phyloP scores from a whole-genome alignment of 352 stramenopile genomes.

The Phytophthora litchii region DNA sequence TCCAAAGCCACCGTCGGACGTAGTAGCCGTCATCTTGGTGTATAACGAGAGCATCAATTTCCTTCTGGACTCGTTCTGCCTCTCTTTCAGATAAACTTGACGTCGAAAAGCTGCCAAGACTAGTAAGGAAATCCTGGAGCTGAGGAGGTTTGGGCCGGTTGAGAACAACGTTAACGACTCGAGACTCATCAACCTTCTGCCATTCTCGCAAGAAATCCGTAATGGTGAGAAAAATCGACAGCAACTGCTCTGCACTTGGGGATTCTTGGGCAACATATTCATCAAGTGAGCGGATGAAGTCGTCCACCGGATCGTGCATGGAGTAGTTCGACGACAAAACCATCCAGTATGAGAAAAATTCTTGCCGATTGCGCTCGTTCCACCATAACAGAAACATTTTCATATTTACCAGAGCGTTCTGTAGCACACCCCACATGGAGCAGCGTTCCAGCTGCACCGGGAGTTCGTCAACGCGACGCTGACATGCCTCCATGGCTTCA shows the following conservation, averaged over 20 bases:
- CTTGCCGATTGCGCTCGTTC: constrained; percentile 77
- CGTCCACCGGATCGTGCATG: constrained; percentile 77
- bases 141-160: constrained; percentile 62
- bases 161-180: constrained; percentile 34
- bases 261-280: constrained; percentile 72
- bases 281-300: constrained; percentile 81
- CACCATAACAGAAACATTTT: constrained; percentile 90
- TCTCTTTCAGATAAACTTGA: constrained; percentile 58
- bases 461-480: constrained; percentile 80
- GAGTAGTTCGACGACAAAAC: constrained; percentile 66
- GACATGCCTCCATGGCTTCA: constrained; percentile 66
- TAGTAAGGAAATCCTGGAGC: constrained; percentile 76
- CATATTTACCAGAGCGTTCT: constrained; percentile 79
- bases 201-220: constrained; percentile 80
- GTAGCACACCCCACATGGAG: constrained; percentile 64
- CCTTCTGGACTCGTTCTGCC: constrained; percentile 53
- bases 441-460: constrained; percentile 84
- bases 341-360: constrained; percentile 84
- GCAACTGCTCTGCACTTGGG: constrained; percentile 65
- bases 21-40: constrained; percentile 78
- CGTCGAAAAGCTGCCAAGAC: constrained; percentile 62
- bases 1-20: constrained; percentile 83
- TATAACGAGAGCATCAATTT: constrained; percentile 70
- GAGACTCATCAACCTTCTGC: constrained; percentile 55
- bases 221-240: constrained; percentile 77